Evolutionary conservation across 371 early-diverging fungal genomes (phyloP).

Genomic region (Rhizopus microsporus): DNA sequence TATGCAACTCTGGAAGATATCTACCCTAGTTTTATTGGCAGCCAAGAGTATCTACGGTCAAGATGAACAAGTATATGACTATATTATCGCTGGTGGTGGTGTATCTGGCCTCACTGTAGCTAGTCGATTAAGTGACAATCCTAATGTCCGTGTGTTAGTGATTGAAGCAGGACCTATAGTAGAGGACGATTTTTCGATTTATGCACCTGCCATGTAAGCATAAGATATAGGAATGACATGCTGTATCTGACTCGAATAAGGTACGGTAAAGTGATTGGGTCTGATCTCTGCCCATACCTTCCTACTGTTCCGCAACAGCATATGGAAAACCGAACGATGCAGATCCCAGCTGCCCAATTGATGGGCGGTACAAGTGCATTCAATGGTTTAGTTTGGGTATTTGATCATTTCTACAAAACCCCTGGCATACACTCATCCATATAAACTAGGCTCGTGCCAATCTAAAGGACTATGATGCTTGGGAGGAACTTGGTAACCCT

Average conservation of each 20-base stretch:
- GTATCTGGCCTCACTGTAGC: conserved; percentile 18
- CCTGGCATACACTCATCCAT: conserved; percentile 12
- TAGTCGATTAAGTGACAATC: conserved; percentile 17
- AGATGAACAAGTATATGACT: conserved; percentile 3
- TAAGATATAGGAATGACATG: background rate
- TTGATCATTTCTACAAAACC: background rate
- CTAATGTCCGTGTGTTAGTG: conserved; percentile 17
- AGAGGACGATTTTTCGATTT: conserved; percentile 14
- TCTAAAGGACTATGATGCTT: conserved; percentile 37
- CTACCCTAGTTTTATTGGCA: too few species aligned
- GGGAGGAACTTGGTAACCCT: conserved; percentile 30
- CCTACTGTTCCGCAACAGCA: conserved; percentile 20
- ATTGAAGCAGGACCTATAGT: conserved; percentile 19
- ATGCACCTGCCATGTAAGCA: conserved; percentile 22
- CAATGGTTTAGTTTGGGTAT: conserved; percentile 22
- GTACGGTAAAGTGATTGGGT: conserved; percentile 24
- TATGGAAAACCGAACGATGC: conserved; percentile 13
- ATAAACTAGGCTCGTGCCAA: conserved; percentile 42
- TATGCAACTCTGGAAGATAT: too few species aligned
- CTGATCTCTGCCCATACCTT: conserved; percentile 13
- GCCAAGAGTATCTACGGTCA: too few species aligned
- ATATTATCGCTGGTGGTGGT: conserved; percentile 21
- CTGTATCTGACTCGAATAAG: conserved; percentile 4
- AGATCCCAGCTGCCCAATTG: conserved; percentile 19
- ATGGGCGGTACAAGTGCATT: conserved; percentile 25